Percentiles rank a stretch among this genome's conserved stretches.
phyloP scores from a whole-genome alignment of 192 early-diverging fungal species.

The Umbelopsis sp. region DNA sequence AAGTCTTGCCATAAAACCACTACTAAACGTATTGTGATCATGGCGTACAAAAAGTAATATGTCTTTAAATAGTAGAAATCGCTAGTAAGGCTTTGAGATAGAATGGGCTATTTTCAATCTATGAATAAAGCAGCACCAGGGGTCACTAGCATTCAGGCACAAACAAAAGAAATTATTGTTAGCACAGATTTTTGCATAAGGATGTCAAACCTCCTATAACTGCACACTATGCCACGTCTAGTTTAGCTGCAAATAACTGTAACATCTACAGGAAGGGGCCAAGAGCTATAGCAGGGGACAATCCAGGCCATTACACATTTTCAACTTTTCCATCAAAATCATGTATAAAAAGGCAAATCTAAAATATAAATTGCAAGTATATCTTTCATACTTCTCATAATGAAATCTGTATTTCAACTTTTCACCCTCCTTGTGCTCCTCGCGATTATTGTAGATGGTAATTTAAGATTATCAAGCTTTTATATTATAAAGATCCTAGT shows the following conservation, averaged over 20 bases:
- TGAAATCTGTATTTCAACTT: neutral
- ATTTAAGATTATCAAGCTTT: neutral
- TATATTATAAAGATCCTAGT: neutral
- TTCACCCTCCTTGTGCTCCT: neutral
- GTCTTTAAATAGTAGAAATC: no score
- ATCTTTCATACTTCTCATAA: neutral
- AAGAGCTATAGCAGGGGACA: neutral
- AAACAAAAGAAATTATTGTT: no score
- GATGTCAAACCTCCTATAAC: neutral
- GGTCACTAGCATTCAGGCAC: no score
- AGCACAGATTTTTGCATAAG: no score
- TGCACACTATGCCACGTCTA: neutral
- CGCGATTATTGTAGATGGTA: neutral
- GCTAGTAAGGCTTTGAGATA: no score
- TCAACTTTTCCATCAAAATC: neutral
- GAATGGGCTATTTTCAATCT: no score
- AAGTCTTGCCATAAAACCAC: no score
- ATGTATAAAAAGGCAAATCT: neutral
- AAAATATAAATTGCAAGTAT: neutral
- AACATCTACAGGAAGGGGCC: neutral
- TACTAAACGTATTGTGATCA: no score
- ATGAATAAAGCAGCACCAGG: no score
- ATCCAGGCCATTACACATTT: neutral
- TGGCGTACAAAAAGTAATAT: no score
- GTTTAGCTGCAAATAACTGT: neutral